phyloP scores from a whole-genome alignment of 2,329 filamentous ascomycete genomes.

The Akanthomyces uredinophilus region DNA sequence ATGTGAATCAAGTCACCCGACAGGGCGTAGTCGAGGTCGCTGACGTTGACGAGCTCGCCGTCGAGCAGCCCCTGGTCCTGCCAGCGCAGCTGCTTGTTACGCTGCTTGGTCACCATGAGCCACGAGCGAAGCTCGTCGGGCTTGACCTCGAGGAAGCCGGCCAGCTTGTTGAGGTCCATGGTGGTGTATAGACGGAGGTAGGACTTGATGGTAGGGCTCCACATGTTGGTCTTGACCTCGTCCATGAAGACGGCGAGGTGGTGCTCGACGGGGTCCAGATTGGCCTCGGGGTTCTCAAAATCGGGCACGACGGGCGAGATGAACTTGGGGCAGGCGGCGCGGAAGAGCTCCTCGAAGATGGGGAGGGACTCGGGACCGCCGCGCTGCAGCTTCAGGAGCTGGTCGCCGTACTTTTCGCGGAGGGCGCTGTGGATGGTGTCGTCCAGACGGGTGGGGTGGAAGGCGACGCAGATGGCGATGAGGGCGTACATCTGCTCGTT shows the following conservation, averaged over 20 bases:
- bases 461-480: slow-evolving; percentile 96
- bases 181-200: slow-evolving; percentile 99
- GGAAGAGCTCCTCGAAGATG: slow-evolving; percentile 98
- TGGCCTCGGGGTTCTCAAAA: slow-evolving; percentile 93
- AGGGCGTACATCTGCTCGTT: slow-evolving; percentile 99
- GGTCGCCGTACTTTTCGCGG: slow-evolving; percentile 98
- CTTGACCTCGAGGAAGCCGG: slow-evolving; percentile 93
- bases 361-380: slow-evolving; percentile 92
- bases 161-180: slow-evolving; percentile 97
- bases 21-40: slow-evolving; percentile 94
- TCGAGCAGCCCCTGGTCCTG: slow-evolving; percentile 81
- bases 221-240: slow-evolving; percentile 99
- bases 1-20: slow-evolving; percentile 97
- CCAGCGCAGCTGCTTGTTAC: slow-evolving; percentile 94
- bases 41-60: slow-evolving; percentile 87
- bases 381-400: slow-evolving; percentile 93
- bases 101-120: slow-evolving; percentile 97
- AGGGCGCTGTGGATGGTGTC: slow-evolving; percentile 98
- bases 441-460: slow-evolving; percentile 93
- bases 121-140: slow-evolving; percentile 93
- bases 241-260: slow-evolving; percentile 98
- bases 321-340: slow-evolving; percentile 97
- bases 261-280: slow-evolving; percentile 96
- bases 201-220: slow-evolving; percentile 93
- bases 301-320: slow-evolving; percentile 95